Conservation (phyloP, 2,329 filamentous ascomycete species). For the Aureobasidium sp. region DNA sequence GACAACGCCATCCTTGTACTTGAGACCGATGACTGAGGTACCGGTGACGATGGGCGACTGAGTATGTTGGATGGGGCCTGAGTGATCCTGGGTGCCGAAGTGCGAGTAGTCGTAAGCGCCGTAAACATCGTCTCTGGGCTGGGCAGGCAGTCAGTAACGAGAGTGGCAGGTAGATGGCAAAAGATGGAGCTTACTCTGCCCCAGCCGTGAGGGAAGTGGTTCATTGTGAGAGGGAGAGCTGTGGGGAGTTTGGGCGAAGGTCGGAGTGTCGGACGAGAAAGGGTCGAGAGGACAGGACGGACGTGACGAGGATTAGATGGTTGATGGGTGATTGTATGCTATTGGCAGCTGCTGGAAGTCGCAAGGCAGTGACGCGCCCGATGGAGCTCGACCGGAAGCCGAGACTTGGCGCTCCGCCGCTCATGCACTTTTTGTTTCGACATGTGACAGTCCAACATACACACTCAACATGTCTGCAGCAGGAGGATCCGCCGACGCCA, state of each 20-base stretch:
- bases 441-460: not conserved
- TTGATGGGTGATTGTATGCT: not conserved
- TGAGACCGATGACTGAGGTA: conserved; percentile 89
- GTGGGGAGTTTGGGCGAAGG: conserved; percentile 9
- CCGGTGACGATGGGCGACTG: conserved; percentile 92
- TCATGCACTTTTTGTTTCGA: conserved; percentile 9
- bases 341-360: not conserved
- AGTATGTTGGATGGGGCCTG: conserved; percentile 70
- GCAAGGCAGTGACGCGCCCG: conserved; percentile 9
- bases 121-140: conserved; percentile 98
- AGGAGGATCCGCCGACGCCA: conserved; percentile 2
- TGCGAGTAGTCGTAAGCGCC: conserved; percentile 86
- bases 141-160: conserved; percentile 32
- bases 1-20: conserved; percentile 93
- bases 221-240: conserved; percentile 41
- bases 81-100: conserved; percentile 55
- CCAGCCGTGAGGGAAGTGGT: conserved; percentile 60
- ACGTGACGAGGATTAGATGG: not conserved
- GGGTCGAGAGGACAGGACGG: not conserved
- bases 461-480: conserved; percentile 4
- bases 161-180: conserved; percentile 25
- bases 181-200: conserved; percentile 48
- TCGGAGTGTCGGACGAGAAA: not conserved
- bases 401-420: not conserved
- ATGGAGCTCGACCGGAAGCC: not conserved